These are phyloP conservation scores for Cutaneotrichosporon cyanovorans DNA, from an alignment of 1,284 basidiomycete species.

Conservation along the genomic window DNA sequence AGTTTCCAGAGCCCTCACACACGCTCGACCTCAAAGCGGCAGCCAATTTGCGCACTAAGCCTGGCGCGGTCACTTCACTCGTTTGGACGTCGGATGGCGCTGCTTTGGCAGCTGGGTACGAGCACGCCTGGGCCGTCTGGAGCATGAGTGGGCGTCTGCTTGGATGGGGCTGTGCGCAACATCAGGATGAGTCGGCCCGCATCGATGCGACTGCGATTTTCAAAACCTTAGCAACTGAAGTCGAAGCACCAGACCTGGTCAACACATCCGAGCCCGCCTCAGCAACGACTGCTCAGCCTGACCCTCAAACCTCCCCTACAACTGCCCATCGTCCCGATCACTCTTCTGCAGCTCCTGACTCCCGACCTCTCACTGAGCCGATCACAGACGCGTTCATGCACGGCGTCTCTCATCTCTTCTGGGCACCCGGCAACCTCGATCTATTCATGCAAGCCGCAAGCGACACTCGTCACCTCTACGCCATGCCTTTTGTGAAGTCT, in stretches of 20 bases:
- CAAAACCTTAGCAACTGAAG: too few relatives aligned
- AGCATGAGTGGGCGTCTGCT: slow-evolving; percentile 78
- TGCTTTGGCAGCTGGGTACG: slow-evolving; percentile 92
- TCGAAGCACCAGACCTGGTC: too few relatives aligned
- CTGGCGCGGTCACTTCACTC: slow-evolving; percentile 67
- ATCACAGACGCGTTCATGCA: slow-evolving; percentile 85
- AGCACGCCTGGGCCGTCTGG: slow-evolving; percentile 81
- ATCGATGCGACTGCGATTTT: too few relatives aligned
- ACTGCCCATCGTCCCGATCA: too few relatives aligned
- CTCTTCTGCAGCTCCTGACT: too few relatives aligned
- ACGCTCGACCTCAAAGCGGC: slow-evolving; percentile 24
- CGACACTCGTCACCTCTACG: slow-evolving; percentile 51
- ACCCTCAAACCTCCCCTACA: too few relatives aligned
- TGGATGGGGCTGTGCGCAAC: slow-evolving; percentile 56
- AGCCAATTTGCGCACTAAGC: slow-evolving; percentile 43
- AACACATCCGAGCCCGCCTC: too few relatives aligned
- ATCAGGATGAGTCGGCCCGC: slow-evolving; percentile 37
- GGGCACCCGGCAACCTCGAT: slow-evolving; percentile 84
- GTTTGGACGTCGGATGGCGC: slow-evolving; percentile 95
- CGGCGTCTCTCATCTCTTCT: slow-evolving; percentile 59
- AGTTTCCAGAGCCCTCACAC: slow-evolving; percentile 24
- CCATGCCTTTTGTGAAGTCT: slow-evolving; percentile 89
- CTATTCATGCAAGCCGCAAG: slow-evolving; percentile 57
- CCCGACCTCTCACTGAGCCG: too few relatives aligned
- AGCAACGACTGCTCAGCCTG: too few relatives aligned